Evolutionary conservation across 208 protist species (phyloP).

Genomic region (Trypanosoma avium): DNA sequence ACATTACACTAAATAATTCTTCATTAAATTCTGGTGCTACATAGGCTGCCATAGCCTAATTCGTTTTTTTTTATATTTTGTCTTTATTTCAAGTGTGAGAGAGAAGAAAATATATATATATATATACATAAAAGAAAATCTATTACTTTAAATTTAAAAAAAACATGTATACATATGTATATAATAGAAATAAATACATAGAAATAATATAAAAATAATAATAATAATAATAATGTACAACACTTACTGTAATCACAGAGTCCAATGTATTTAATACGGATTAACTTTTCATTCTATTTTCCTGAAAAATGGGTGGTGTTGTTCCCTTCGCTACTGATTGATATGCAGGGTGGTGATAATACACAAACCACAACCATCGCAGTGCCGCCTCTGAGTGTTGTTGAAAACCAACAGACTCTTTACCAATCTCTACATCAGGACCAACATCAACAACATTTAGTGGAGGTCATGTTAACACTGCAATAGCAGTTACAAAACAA

Average conservation of each 20-base stretch:
- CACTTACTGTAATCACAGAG: too few species aligned
- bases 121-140: slow-evolving; percentile 14
- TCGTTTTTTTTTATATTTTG: not conserved
- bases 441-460: slow-evolving; percentile 50
- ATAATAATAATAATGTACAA: not conserved
- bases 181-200: slow-evolving; percentile 7
- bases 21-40: slow-evolving; percentile 41
- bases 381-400: slow-evolving; percentile 53
- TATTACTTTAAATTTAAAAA: not conserved
- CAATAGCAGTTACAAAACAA: slow-evolving; percentile 36
- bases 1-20: slow-evolving; percentile 48
- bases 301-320: not conserved
- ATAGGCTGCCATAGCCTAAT: slow-evolving; percentile 8
- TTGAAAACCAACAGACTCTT: slow-evolving; percentile 59
- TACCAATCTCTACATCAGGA: slow-evolving; percentile 53
- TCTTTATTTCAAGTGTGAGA: not conserved
- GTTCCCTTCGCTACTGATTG: not conserved
- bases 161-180: not conserved
- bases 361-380: slow-evolving; percentile 83
- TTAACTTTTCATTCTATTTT: not conserved
- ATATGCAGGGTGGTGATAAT: slow-evolving; percentile 85
- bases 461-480: slow-evolving; percentile 45
- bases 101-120: slow-evolving; percentile 4
- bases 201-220: not conserved
- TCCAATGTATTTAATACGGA: too few species aligned